Evolutionary conservation across 305 asterid species (phyloP).

Genomic region (Petunia hybrid): DNA sequence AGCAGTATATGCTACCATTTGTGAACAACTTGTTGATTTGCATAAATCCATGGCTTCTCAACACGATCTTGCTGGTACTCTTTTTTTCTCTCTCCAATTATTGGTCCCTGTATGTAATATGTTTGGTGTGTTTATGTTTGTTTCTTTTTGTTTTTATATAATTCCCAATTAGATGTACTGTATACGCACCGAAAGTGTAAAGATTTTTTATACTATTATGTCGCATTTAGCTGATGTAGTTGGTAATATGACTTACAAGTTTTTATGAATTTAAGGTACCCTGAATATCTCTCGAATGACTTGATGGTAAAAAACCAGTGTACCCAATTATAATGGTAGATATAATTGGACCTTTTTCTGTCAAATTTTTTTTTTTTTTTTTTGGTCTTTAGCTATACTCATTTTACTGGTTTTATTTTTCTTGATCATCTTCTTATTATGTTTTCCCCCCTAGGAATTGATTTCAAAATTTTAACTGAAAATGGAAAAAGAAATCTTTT

Average conservation of each 20-base stretch:
- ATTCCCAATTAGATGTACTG: too few species aligned
- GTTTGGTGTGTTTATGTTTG: background rate
- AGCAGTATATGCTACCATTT: conserved; percentile 87
- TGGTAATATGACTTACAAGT: too few species aligned
- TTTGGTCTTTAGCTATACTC: background rate
- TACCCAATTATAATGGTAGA: background rate
- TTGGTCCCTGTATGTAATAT: background rate
- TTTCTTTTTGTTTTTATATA: conserved; percentile 8
- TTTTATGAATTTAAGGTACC: too few species aligned
- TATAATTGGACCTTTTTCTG: conserved; percentile 3
- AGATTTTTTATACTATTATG: too few species aligned
- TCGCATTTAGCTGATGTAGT: too few species aligned
- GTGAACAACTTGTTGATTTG: conserved; percentile 88
- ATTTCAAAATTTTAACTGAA: background rate
- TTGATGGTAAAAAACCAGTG: too few species aligned
- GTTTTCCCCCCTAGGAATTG: background rate
- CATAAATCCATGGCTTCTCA: conserved; percentile 94
- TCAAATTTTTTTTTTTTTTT: background rate
- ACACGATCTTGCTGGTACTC: conserved; percentile 79
- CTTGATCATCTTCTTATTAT: background rate
- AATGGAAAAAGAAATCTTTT: conserved; percentile 9
- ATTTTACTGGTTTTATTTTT: background rate
- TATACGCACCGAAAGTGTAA: too few species aligned
- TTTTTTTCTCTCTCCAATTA: conserved; percentile 12
- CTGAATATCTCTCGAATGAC: too few species aligned